phyloP scores from a whole-genome alignment of 768 basidiomycete genomes.

The Suillus lakei region DNA sequence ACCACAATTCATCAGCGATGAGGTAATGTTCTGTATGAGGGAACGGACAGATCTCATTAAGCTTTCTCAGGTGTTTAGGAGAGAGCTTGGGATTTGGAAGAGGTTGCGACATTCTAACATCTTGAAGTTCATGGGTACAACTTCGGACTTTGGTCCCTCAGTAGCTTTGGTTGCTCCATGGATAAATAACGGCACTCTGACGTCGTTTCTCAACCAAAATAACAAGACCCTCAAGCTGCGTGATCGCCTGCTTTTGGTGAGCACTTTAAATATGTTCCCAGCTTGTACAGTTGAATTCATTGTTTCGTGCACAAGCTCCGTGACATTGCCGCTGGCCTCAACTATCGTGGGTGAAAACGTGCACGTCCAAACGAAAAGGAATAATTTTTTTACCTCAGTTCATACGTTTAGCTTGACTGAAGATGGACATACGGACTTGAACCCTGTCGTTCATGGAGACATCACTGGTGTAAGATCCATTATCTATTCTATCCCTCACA shows the following conservation, averaged over 20 bases:
- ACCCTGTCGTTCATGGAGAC: background rate
- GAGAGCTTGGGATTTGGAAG: background rate
- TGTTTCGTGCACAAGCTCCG: background rate
- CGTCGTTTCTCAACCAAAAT: background rate
- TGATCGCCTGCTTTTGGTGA: background rate
- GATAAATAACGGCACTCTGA: background rate
- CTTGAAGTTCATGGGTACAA: background rate
- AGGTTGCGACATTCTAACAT: background rate
- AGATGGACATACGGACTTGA: background rate
- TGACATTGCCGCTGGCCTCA: background rate
- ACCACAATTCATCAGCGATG: no score
- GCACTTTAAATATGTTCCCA: background rate
- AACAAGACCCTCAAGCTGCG: background rate
- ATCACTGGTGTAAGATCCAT: background rate
- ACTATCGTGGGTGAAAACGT: background rate
- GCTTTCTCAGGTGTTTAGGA: no score
- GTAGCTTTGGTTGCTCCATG: background rate
- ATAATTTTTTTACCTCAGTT: background rate
- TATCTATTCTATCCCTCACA: background rate
- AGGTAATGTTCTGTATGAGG: no score
- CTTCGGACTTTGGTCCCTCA: background rate
- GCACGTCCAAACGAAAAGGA: background rate
- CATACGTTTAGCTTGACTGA: background rate
- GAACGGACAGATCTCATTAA: no score
- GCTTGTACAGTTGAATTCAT: background rate